Conservation (phyloP, 345 rosid genomes). For the Turritis glabra region DNA sequence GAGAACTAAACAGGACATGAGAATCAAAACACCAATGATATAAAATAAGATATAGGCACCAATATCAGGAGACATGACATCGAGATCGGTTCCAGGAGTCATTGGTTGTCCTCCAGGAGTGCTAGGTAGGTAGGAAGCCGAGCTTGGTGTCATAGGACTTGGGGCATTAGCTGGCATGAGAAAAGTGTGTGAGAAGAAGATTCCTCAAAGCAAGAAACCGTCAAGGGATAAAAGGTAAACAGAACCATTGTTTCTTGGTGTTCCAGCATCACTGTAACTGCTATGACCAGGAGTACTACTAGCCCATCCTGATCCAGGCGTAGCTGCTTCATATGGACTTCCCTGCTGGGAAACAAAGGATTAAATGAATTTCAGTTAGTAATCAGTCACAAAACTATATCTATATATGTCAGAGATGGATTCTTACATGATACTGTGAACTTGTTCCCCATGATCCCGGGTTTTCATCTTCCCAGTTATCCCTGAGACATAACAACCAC, state of each 20-base stretch:
- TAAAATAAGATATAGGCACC: conserved; percentile 39
- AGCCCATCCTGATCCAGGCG: conserved; percentile 80
- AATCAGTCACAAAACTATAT: background rate
- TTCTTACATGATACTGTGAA: conserved; percentile 68
- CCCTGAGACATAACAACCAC: conserved; percentile 43
- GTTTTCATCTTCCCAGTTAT: conserved; percentile 83
- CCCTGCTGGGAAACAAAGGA: conserved; percentile 47
- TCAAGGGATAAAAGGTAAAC: conserved; percentile 30
- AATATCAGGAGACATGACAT: conserved; percentile 72
- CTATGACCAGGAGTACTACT: conserved; percentile 68
- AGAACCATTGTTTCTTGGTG: conserved; percentile 66
- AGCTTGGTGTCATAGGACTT: conserved; percentile 81
- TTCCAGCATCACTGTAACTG: conserved; percentile 74
- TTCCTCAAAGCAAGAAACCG: background rate
- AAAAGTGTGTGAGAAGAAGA: background rate
- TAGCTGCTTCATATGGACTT: conserved; percentile 82
- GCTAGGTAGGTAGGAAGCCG: conserved; percentile 68
- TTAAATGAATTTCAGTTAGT: background rate
- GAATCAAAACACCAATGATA: background rate
- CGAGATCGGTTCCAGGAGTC: conserved; percentile 72
- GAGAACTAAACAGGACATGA: background rate
- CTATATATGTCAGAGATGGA: background rate
- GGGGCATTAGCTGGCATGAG: conserved; percentile 68
- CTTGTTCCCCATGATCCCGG: conserved; percentile 80
- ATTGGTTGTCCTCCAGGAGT: conserved; percentile 92